Base-by-base conservation (phyloP, 192 early-diverging fungal genomes). In the Coemansia biformis region DNA sequence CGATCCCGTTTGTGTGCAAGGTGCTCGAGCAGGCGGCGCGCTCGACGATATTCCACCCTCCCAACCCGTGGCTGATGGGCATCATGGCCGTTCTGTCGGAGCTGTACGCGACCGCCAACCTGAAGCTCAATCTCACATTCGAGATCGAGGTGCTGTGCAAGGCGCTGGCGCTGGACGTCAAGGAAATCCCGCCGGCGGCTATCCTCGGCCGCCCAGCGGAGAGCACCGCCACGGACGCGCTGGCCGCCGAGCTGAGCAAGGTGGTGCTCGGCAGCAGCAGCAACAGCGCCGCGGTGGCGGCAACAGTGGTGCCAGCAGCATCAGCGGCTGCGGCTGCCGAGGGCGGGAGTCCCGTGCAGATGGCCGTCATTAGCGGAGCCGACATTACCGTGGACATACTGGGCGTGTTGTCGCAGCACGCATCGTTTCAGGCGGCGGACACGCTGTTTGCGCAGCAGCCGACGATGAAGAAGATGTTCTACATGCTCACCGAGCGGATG, bases 91-190 rank as follows among this genome's bases (percentile, higher is more conserved):
- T 97, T 13, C 67, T 99, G 32, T 86, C 87, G 3, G 96, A 99
- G 66, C 75, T 99, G 9, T 97, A 96, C 71, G 83, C 88, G 37
- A 89, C 81, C 61, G 93, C 91, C 0, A 89, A 95, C 51, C 69
- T 99, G 26, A 97, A 93, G 68, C 78, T 97, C 31, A 95, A 92
- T 45, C 82, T 96, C 30, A 96, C 93, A 45, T 99, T 99, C 74
- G 93, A 97, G 59, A 90, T 99, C 39, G 96, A 99, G 69, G 92
- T 99, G 6, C 76, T 99, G 29, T 97, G 92, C 77, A 97, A 97
- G 66, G 85, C 87, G 32, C 73, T 91, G 22, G 70, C 80, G 35
- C 69, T 98, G 23, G 89, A 91, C 33, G 75, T 96, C 19, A 93
- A 89, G 57, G 68, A 72, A n/a, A 75, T 80, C 15, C 51, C 43